Evolutionary conservation across 257 asterid species (phyloP), one percentile per base, ranked within the genome.

Genomic region (Linaria vulgaris): DNA sequence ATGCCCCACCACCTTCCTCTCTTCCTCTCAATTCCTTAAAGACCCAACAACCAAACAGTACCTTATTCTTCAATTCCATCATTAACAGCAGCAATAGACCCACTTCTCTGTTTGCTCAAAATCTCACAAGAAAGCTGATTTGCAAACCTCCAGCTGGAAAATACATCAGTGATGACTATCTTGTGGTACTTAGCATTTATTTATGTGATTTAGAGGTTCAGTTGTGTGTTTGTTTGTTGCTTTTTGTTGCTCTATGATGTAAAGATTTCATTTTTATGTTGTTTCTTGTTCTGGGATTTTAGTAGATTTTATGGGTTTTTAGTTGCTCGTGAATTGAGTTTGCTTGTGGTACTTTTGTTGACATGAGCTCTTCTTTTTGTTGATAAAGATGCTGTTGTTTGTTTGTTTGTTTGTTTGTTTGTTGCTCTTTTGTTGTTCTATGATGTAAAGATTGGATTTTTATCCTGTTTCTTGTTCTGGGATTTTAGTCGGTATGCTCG

Each of bases 151-250:
- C 84, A 23, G 84, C 80, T 0, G 97, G 97, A 1, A 88, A 83
- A 44, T 83, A 83, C 69, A 49, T 92, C 85, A 79, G 88, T 51
- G 96, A 92, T 21, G 97, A 92, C 77, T 92, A 89, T 74, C 97
- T 92, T 64, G 97, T 92, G 92, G 97, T 91, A 91, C 47, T 73
- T 23, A 45, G 25, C 74, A 57, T 27, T 61, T 31, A 1, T 48
- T 20, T 56, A 9, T 17, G 21, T 54, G 6, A 1, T 23, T 6
- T 10, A 4, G 37, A 9, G 15, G 6, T 37, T 21, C 61, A 59
- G 5, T 64, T 72, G 20, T n/a, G n/a, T n/a, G n/a, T n/a, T n/a
- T n/a, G n/a, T n/a, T n/a, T n/a, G 60, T 16, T 8, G 11, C 19
- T 72, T 41, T 59, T 38, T 23, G 31, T 46, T 50, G 15, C 27